Evolutionary conservation across 1,284 basidiomycete species (phyloP).

Genomic region (Ganoderma lingzhi): DNA sequence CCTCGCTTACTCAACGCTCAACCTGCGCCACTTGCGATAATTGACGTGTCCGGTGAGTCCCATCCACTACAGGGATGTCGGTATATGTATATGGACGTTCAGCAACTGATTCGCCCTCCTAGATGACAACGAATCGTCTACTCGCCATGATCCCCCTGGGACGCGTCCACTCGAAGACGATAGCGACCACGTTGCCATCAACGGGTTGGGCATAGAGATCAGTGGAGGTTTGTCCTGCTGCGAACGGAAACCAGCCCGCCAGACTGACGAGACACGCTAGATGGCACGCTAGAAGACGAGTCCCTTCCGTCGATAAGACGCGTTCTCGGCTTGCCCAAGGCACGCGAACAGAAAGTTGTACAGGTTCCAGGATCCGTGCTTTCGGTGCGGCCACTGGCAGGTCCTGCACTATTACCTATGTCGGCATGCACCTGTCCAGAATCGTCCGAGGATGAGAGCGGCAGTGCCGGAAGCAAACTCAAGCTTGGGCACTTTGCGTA

Average conservation of each 20-base stretch:
- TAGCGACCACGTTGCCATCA: background rate
- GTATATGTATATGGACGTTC: background rate
- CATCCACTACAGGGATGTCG: background rate
- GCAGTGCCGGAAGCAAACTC: slow-evolving; percentile 11
- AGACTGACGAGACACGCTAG: slow-evolving; percentile 7
- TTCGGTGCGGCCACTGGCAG: background rate
- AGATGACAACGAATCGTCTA: background rate
- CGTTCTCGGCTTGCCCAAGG: slow-evolving; percentile 14
- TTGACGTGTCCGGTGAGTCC: slow-evolving; percentile 27
- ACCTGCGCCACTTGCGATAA: slow-evolving; percentile 16
- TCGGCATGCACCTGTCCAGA: background rate
- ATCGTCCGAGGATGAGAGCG: slow-evolving; percentile 8
- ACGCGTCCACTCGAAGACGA: background rate
- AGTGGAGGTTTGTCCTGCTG: background rate
- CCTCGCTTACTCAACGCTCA: background rate
- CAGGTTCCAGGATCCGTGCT: background rate
- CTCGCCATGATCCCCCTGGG: background rate
- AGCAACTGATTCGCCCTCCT: background rate
- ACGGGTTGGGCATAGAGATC: background rate
- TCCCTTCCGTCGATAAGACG: slow-evolving; percentile 27
- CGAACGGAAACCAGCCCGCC: background rate
- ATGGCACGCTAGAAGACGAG: slow-evolving; percentile 25
- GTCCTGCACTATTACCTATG: slow-evolving; percentile 9
- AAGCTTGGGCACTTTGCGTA: slow-evolving; percentile 29
- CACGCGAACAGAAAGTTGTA: background rate